Evolutionary conservation across 305 asterid genomes (phyloP), one percentile per base, ranked within the genome.

Genomic region (Solanum hybrid): DNA sequence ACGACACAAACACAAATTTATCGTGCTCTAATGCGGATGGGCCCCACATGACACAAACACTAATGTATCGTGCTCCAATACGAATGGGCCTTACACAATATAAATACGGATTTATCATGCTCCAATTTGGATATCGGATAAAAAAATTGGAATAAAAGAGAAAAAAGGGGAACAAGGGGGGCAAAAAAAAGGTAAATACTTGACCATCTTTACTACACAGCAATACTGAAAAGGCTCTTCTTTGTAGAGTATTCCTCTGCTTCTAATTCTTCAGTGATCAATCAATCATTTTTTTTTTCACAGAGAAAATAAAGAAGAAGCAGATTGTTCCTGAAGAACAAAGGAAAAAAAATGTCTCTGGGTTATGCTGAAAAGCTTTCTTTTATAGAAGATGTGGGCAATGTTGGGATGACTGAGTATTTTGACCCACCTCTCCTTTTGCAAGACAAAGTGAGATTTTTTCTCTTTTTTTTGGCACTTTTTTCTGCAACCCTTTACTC

Each of bases 291-390:
- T 40, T 14, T 37, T 34, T 90, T 88, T 34, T 88, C 40, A 76
- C 8, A 51, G 77, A n/a, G 26, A 37, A 85, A 87, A 27, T 56
- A 86, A 86, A 75, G 71, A 84, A 38, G 78, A 72, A 87, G 71
- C 22, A 64, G 75, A 87, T 22, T 79, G 38, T 80, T 79, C 16
- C 76, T 79, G 60, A 66, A 77, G 86, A 87, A 76, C 20, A 29
- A 35, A 42, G 22, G 29, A 77, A 46, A n/a, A 77, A 78, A 92
- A 91, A 96, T 96, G 99, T 97, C 99, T 88, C 92, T 97, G 91
- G 99, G 99, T 31, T 97, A 97, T 88, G 99, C 99, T 20, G 95
- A 97, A 94, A 97, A 95, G 92, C 98, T 96, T 10, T 96, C 99
- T 6, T 92, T 89, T 93, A 96, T 93, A 38, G 99, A 97, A 91